A percentile compares a stretch with the other conserved stretches of the same genome.
Conservation (phyloP, 495 filamentous ascomycete species). For the Pseudoneurospora amorphoporcata region DNA sequence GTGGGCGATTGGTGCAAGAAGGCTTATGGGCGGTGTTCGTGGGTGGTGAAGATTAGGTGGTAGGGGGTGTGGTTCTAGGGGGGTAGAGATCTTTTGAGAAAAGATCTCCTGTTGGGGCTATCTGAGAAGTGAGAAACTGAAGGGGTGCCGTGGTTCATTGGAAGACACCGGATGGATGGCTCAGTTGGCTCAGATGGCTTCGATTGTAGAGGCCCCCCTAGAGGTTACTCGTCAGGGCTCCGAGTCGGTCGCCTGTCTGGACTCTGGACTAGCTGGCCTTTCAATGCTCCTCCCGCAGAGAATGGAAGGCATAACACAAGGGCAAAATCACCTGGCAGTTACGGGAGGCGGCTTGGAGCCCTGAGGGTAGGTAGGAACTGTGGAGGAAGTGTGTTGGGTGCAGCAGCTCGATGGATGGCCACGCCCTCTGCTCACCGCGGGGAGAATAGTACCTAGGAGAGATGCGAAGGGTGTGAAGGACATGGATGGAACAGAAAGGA, state of each 20-base stretch:
- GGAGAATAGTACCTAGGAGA: background rate
- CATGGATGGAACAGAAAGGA: background rate
- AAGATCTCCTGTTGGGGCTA: background rate
- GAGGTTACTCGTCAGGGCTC: background rate
- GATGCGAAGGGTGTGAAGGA: background rate
- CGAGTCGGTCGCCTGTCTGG: too few species aligned
- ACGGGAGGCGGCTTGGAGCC: too few species aligned
- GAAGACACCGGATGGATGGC: too few species aligned
- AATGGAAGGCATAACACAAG: too few species aligned
- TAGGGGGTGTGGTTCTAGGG: background rate
- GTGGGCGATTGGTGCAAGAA: background rate
- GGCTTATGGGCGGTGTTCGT: background rate
- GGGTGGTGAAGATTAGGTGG: background rate
- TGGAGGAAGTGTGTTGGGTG: background rate
- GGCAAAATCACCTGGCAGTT: too few species aligned
- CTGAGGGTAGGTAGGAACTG: background rate
- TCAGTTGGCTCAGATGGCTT: too few species aligned
- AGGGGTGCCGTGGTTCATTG: too few species aligned
- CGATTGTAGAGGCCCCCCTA: background rate
- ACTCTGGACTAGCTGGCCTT: too few species aligned
- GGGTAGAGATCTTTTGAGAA: background rate
- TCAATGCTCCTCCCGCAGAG: too few species aligned
- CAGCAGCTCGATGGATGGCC: background rate
- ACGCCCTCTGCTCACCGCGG: background rate
- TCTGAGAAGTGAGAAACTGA: too few species aligned